Evolutionary conservation across 2,329 filamentous ascomycete species (phyloP).

Genomic region (Trichoderma atrobrunneum): DNA sequence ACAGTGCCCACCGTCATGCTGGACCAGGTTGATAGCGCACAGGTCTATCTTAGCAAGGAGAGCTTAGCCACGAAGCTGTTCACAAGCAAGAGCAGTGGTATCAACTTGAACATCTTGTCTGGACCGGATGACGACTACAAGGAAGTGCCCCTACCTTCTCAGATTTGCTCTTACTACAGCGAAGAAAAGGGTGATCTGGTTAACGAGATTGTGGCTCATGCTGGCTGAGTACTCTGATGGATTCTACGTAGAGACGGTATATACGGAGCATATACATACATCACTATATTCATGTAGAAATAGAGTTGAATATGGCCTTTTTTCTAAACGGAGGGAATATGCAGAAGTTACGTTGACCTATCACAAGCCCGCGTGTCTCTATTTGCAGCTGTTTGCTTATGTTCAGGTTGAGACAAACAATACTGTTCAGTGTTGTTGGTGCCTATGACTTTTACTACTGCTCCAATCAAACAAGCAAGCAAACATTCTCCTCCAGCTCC

Average conservation of each 20-base stretch:
- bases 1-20: constrained; percentile 82
- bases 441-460: background rate
- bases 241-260: background rate
- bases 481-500: background rate
- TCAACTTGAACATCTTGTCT: constrained; percentile 82
- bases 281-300: constrained; percentile 7
- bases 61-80: constrained; percentile 79
- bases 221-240: constrained; percentile 55
- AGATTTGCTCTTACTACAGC: constrained; percentile 77
- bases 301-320: constrained; percentile 17
- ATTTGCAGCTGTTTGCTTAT: background rate
- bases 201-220: constrained; percentile 94
- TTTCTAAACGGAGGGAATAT: background rate
- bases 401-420: background rate
- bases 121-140: constrained; percentile 75
- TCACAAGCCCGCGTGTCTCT: background rate
- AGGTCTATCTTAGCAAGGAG: constrained; percentile 80
- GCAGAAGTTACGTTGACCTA: background rate
- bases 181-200: constrained; percentile 69
- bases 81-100: constrained; percentile 78
- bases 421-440: background rate
- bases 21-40: constrained; percentile 89
- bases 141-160: constrained; percentile 83
- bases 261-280: constrained; percentile 8
- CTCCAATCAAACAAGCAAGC: background rate